A percentile compares a stretch with the other conserved stretches of the same genome.
These are phyloP conservation scores for Hortaea sp. DNA, from an alignment of 2,329 filamentous ascomycete species.

Conservation along the genomic window DNA sequence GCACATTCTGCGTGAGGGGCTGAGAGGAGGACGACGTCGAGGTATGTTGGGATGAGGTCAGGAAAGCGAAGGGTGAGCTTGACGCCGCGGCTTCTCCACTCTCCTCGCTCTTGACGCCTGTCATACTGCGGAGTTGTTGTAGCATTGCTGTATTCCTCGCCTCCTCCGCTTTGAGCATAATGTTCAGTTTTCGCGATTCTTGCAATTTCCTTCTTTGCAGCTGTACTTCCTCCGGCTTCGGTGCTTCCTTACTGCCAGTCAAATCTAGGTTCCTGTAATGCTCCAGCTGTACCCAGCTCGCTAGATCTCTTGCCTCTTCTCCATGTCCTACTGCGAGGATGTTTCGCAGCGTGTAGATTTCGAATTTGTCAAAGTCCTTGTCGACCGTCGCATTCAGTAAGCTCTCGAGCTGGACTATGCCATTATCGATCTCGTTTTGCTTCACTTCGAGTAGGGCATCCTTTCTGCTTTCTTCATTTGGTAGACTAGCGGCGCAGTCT, in stretches of 20 bases:
- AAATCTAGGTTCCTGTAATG: constrained; percentile 61
- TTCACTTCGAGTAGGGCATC: constrained; percentile 25
- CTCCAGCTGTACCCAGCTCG: constrained; percentile 67
- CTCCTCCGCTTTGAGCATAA: constrained; percentile 58
- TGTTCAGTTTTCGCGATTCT: constrained; percentile 68
- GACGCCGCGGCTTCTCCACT: constrained; percentile 1
- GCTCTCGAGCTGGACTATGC: constrained; percentile 44
- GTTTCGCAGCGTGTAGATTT: constrained; percentile 83
- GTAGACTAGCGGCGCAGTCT: not conserved
- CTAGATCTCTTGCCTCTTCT: constrained; percentile 42
- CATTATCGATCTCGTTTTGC: constrained; percentile 64
- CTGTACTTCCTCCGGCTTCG: constrained; percentile 59
- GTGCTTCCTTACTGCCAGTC: constrained; percentile 29
- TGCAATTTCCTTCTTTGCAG: constrained; percentile 63
- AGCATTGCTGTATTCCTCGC: constrained; percentile 64
- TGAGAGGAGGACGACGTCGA: constrained; percentile 28
- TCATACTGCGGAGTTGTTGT: constrained; percentile 38
- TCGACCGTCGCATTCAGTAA: constrained; percentile 41
- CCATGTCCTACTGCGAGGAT: constrained; percentile 37
- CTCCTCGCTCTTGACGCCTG: constrained; percentile 1
- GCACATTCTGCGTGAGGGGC: constrained; percentile 58
- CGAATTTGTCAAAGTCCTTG: constrained; percentile 42
- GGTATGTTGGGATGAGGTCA: constrained; percentile 39
- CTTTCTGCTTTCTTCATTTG: constrained; percentile 16
- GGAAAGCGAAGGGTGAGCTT: constrained; percentile 42